phyloP scores from a whole-genome alignment of 2,329 filamentous ascomycete genomes.

The Sphaerostilbella broomeana region DNA sequence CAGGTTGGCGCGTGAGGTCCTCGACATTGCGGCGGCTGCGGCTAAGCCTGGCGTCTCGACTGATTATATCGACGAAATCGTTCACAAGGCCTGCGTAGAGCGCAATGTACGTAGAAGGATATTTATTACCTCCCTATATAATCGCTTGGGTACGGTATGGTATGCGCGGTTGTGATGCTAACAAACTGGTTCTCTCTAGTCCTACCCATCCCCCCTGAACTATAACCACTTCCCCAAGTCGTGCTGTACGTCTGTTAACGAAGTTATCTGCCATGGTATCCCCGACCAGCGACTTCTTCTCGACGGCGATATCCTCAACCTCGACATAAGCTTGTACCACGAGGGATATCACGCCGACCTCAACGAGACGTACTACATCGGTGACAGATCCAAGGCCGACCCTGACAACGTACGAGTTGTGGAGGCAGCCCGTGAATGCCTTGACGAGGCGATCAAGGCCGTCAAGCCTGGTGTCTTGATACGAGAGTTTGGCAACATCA shows the following conservation, averaged over 20 bases:
- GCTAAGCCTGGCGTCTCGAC: slow-evolving; percentile 89
- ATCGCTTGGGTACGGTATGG: too few species aligned
- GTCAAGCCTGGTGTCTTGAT: slow-evolving; percentile 92
- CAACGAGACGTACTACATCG: slow-evolving; percentile 98
- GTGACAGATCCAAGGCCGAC: slow-evolving; percentile 76
- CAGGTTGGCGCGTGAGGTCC: slow-evolving; percentile 76
- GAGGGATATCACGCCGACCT: slow-evolving; percentile 92
- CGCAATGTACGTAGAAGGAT: slow-evolving; percentile 60
- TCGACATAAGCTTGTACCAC: slow-evolving; percentile 92
- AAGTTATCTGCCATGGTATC: slow-evolving; percentile 98
- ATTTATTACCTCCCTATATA: neutral
- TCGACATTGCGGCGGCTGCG: slow-evolving; percentile 83
- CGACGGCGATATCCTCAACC: slow-evolving; percentile 95
- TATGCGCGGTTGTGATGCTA: slow-evolving; percentile 1
- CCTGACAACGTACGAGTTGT: slow-evolving; percentile 84
- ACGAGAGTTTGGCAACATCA: slow-evolving; percentile 87
- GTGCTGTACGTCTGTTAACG: slow-evolving; percentile 91
- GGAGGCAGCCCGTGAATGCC: slow-evolving; percentile 80
- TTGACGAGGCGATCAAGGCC: slow-evolving; percentile 83
- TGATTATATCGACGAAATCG: slow-evolving; percentile 88
- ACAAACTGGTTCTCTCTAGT: slow-evolving; percentile 43
- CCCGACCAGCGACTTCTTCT: slow-evolving; percentile 80
- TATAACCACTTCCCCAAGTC: slow-evolving; percentile 98
- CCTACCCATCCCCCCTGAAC: slow-evolving; percentile 90
- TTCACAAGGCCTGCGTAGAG: slow-evolving; percentile 91